Base-by-base conservation (phyloP, 257 asterid species). In the Salvia rosmarinus region DNA sequence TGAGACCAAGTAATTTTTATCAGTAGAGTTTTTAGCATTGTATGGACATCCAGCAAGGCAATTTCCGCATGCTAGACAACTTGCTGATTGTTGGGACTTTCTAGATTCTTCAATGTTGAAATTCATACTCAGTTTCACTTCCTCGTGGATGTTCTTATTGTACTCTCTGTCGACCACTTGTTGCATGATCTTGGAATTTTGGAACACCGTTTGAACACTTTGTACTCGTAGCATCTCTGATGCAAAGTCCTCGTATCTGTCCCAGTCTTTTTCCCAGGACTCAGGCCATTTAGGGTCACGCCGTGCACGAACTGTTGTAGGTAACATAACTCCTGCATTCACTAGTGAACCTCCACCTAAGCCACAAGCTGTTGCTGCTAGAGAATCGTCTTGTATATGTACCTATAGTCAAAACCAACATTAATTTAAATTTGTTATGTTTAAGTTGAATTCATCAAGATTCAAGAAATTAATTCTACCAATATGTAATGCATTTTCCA, bases 1-100 rank as follows among this genome's bases (percentile, higher is more conserved):
- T 0, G 88, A 64, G 68, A 70, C 75, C 66, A 87, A 58, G 59
- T 85, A 87, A 42, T 83, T 87, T 73, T 71, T 81, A 19, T 87
- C 92, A 2, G 85, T 80, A 4, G 90, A 87, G 32, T 63, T 75
- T 51, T 85, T 87, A 3, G 88, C 90, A 35, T 83, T 64, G 73
- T 85, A 81, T 37, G 92, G 88, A 71, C 92, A 87, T 34, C 90
- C 92, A 21, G 88, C 42, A 14, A 87, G 81, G 20, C 92, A 87
- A 30, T 87, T 87, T 19, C 92, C 90, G 71, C 92, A 87, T 9
- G 90, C 92, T 3, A 85, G 72, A 47, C 92, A 87, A 55, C 44
- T 71, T 32, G 72, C 80, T 6, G 51, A 56, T 40, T 76, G 50
- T 30, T 30, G 72, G 64, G 71, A 56, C 73, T 19, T 74, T 42